phyloP scores from a whole-genome alignment of 2,329 filamentous ascomycete species.

The Fusarium sororula region DNA sequence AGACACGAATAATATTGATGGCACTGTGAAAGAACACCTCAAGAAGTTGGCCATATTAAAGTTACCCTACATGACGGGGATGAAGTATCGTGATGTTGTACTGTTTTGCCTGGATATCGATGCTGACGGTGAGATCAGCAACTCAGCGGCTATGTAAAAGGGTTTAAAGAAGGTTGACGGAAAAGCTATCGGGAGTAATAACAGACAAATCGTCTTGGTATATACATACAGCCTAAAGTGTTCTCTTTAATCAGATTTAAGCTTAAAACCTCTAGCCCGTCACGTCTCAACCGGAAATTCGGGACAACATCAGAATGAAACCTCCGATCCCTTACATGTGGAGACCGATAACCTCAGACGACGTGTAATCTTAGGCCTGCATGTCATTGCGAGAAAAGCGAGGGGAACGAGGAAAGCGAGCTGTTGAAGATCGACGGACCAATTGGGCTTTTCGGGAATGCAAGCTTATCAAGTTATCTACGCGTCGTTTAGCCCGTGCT shows the following conservation, averaged over 20 bases:
- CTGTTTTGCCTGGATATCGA: background rate
- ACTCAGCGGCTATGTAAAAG: background rate
- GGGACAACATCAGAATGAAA: background rate
- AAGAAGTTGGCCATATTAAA: background rate
- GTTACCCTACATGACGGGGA: background rate
- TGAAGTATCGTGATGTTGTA: background rate
- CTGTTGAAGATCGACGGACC: background rate
- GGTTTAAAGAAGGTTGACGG: background rate
- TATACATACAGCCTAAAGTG: background rate
- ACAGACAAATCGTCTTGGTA: fast-evolving
- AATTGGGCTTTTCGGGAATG: background rate
- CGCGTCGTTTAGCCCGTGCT: background rate
- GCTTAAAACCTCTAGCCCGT: background rate
- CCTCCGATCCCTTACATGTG: background rate
- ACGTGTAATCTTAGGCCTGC: background rate
- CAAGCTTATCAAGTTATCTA: background rate
- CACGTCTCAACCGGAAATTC: background rate
- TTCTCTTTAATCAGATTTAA: background rate
- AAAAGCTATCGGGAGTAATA: background rate
- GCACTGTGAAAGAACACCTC: background rate
- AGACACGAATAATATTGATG: too few relatives aligned
- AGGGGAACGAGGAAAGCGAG: background rate
- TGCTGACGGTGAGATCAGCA: background rate
- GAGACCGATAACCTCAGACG: background rate
- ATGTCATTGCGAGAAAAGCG: background rate